Conservation (phyloP, 257 asterid genomes). For the Solanum paucissectum region DNA sequence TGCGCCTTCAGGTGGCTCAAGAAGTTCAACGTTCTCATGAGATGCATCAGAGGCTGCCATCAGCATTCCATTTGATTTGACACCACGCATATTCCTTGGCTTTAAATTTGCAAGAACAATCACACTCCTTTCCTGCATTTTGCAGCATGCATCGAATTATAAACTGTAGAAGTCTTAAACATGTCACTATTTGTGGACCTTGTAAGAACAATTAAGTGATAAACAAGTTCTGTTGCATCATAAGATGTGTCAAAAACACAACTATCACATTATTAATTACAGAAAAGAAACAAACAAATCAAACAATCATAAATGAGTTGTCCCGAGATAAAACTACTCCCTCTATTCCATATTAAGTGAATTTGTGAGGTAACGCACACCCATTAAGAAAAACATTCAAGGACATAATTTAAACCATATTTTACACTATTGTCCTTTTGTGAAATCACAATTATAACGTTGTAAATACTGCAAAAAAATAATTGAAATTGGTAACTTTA, state of each 20-base stretch:
- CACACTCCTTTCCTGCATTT: slow-evolving; percentile 56
- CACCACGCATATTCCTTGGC: slow-evolving; percentile 96
- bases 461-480: too few relatives aligned
- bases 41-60: slow-evolving; percentile 93
- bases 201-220: not conserved
- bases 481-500: too few relatives aligned
- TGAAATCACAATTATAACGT: too few relatives aligned
- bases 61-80: slow-evolving; percentile 82
- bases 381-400: not conserved
- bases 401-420: not conserved
- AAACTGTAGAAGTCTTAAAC: not conserved
- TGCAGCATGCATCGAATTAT: not conserved
- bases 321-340: not conserved
- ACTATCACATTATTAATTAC: not conserved
- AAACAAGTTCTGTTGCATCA: not conserved
- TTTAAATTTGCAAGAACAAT: slow-evolving; percentile 89
- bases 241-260: not conserved
- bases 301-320: not conserved
- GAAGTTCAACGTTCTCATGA: slow-evolving; percentile 86
- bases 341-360: too few relatives aligned
- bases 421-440: too few relatives aligned
- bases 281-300: not conserved
- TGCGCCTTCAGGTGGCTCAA: slow-evolving; percentile 71
- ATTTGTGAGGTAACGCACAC: too few relatives aligned
- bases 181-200: not conserved